Evolutionary conservation across 75 land plant genomes (phyloP), one percentile per base, ranked within the genome.

Genomic region (Pinus tabuliformis): DNA sequence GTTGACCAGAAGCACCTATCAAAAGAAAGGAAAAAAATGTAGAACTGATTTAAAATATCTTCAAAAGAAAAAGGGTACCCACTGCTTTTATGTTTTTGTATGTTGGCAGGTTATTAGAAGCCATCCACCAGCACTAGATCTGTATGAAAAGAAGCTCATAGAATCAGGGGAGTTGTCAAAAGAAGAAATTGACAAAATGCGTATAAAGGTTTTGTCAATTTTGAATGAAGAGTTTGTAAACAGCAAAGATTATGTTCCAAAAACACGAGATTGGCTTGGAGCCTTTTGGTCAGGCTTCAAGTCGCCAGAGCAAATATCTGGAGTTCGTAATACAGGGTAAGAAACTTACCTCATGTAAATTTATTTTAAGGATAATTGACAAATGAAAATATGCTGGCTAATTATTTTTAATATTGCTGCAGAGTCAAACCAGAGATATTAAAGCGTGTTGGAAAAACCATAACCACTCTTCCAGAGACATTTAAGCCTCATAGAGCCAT

Each of bases 261-360:
- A 77, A 33, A 90, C 76, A 66, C 83, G 96, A 72, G 98, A 95
- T 72, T 95, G 98, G 98, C 94, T 95, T 73, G 83, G 97, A 59
- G 93, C 98, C 56, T 92, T 86, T 74, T 94, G 99, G 99, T 17
- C 98, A 75, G 99, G 98, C 36, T 94, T 94, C 81, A 96, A 96
- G 80, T 89, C 98, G 36, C 99, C 99, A 52, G 99, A 94, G 75
- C 99, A 96, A 80, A 65, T 94, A 36, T 96, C 99, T 20, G 90
- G 95, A 37, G 68, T 95, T 16, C 87, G 92, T 56, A 92, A 96
- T 75, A 96, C 99, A 68, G 99, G 99, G 99, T 96, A 84, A 74
- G 73, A 36, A 36, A 30, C 26, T 57, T 52, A 9, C 45, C 45
- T 52, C 15, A 33, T 49, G 54, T 49, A 49, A 49, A 1, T 49